Percentiles rank a stretch among this genome's conserved stretches.
phyloP scores from a whole-genome alignment of 495 filamentous ascomycete genomes.

The Ramalina intermedia region DNA sequence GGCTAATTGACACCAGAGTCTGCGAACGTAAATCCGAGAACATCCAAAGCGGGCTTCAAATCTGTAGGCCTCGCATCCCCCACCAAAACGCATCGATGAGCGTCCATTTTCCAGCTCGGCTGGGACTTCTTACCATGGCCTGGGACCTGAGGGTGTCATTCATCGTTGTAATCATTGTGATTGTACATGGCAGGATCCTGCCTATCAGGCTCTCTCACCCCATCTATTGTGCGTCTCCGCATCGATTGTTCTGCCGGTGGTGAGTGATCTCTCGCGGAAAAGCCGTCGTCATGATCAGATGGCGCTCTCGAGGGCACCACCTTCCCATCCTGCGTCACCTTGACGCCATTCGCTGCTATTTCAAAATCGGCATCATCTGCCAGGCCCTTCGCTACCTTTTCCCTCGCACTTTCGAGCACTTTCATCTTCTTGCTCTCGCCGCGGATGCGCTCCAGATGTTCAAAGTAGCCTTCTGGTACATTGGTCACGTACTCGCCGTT shows the following conservation, averaged over 20 bases:
- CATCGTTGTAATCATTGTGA: too few species aligned
- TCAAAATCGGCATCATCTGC: conserved; percentile 46
- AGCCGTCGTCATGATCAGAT: conserved; percentile 10
- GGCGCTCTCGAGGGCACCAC: conserved; percentile 33
- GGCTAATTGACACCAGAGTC: too few species aligned
- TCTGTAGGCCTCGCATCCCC: too few species aligned
- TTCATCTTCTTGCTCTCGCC: conserved; percentile 63
- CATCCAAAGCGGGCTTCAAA: too few species aligned
- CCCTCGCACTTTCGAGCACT: conserved; percentile 50
- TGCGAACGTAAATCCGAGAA: too few species aligned
- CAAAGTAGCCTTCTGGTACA: conserved; percentile 72
- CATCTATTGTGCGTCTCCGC: not conserved
- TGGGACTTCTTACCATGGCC: not conserved
- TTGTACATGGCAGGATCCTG: too few species aligned
- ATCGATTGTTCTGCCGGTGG: not conserved
- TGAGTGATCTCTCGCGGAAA: not conserved
- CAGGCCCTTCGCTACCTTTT: conserved; percentile 52
- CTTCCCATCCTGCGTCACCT: conserved; percentile 40
- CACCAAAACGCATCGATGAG: too few species aligned
- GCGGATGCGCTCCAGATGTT: conserved; percentile 62
- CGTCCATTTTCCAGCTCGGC: not conserved
- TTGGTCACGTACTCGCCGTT: conserved; percentile 81
- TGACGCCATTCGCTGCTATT: conserved; percentile 48
- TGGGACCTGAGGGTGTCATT: too few species aligned
- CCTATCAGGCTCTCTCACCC: too few species aligned